phyloP scores from a whole-genome alignment of 345 rosid genomes.

The Hibiscus trionum region DNA sequence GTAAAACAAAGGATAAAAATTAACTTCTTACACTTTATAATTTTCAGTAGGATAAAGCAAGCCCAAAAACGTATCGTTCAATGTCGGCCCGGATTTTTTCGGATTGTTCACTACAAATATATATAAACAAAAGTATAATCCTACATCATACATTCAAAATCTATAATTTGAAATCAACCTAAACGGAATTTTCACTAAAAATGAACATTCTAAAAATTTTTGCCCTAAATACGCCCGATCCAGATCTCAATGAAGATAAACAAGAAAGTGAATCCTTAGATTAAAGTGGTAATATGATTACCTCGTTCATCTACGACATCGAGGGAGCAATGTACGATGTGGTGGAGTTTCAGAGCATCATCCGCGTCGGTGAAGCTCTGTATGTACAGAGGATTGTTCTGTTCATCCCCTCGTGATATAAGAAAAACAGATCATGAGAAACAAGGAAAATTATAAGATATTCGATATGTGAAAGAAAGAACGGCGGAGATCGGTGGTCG shows the following conservation, averaged over 20 bases:
- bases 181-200: background rate
- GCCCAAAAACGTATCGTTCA: conserved; percentile 90
- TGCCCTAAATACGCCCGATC: background rate
- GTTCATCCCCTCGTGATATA: background rate
- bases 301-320: conserved; percentile 96
- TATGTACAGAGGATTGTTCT: conserved; percentile 95
- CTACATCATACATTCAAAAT: conserved; percentile 3
- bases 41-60: conserved; percentile 85
- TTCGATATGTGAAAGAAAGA: background rate
- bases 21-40: conserved; percentile 76
- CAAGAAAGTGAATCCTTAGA: too few relatives aligned
- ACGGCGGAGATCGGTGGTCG: background rate
- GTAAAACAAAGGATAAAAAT: background rate
- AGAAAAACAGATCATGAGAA: background rate
- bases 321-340: conserved; percentile 92
- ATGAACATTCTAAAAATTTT: background rate
- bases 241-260: background rate
- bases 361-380: conserved; percentile 96
- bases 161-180: background rate
- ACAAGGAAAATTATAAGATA: background rate
- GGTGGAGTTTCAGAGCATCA: conserved; percentile 92
- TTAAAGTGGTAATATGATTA: background rate
- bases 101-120: conserved; percentile 72
- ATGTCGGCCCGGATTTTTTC: conserved; percentile 62
- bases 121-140: background rate